Evolutionary conservation across 1,139 yeast genomes (phyloP), one percentile per base, ranked within the genome.

Genomic region (Arxiozyma telluris): DNA sequence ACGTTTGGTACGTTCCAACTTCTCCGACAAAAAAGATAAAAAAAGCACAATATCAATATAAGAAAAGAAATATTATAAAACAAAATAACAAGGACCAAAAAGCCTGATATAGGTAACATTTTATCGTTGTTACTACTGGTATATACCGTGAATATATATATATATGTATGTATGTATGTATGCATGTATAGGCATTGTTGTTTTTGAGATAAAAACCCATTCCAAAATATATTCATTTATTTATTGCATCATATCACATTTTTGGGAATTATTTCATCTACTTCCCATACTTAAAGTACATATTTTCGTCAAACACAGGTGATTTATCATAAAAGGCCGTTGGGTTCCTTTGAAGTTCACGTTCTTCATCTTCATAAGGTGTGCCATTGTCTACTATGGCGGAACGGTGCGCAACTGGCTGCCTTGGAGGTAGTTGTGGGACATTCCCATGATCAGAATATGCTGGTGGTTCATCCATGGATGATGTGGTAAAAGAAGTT

Each of bases 281-380:
- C 25, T 44, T 44, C 25, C 52, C 47, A 58, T 71, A 75, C 55
- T 68, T 71, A 17, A 76, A 70, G 55, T 76, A 76, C 65, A 76
- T 60, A 45, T 72, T 66, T 9, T 77, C 75, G 61, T 74, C 74
- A 59, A 73, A 77, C 3, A 73, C 77, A 4, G 79, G 74, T 0
- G 79, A 79, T 8, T 73, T 73, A 52, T 70, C 71, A 56, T 76
- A 76, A 51, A 75, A 73, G 1, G 70, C 59, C 1, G 69, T 68
- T 22, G 71, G 71, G 41, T 66, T 65, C 46, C 58, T 57, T 44
- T 60, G 63, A 15, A 60, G 39, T 47, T 62, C 65, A 23, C 58
- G 60, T 41, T 63, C 64, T 47, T 65, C 67, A 15, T 51, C 53
- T 42, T 60, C 60, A 47, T 54, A 50, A 41, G 56, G 55, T 45